A percentile compares a stretch with the other conserved stretches of the same genome.
phyloP scores from a whole-genome alignment of 2,329 filamentous ascomycete genomes.

The Aspergillus quadricinctus region DNA sequence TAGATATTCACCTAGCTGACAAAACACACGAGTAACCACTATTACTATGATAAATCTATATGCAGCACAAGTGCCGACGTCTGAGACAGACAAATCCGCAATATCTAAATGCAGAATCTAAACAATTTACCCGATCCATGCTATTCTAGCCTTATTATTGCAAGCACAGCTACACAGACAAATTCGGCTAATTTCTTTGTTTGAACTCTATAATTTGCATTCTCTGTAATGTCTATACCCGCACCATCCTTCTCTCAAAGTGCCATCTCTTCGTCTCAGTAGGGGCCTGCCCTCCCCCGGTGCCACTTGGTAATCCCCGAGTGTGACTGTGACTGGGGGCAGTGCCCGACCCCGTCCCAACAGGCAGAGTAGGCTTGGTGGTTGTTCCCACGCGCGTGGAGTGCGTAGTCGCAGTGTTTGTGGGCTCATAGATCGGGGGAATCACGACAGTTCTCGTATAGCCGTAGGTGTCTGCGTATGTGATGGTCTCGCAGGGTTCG shows the following conservation, averaged over 20 bases:
- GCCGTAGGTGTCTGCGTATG: slow-evolving; percentile 23
- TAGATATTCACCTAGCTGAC: background rate
- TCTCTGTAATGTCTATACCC: background rate
- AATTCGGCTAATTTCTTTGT: no score
- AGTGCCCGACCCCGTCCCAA: background rate
- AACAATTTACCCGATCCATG: no score
- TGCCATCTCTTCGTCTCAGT: slow-evolving; percentile 1
- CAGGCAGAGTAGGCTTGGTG: background rate
- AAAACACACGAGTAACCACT: accelerated
- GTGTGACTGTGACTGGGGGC: background rate
- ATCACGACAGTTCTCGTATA: slow-evolving; percentile 24
- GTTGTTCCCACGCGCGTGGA: background rate
- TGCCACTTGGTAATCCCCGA: background rate
- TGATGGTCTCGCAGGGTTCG: slow-evolving; percentile 22
- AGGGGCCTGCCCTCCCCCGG: slow-evolving; percentile 4
- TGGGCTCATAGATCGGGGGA: slow-evolving; percentile 11
- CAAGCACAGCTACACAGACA: background rate
- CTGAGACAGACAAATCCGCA: no score
- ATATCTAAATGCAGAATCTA: background rate
- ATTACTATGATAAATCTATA: background rate
- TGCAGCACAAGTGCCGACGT: background rate
- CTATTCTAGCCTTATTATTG: no score
- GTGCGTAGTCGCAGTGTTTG: background rate
- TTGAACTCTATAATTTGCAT: background rate
- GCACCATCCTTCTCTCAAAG: background rate